These are phyloP conservation scores for Naganishia sp. DNA, from an alignment of 1,284 basidiomycete species.

Conservation along the genomic window DNA sequence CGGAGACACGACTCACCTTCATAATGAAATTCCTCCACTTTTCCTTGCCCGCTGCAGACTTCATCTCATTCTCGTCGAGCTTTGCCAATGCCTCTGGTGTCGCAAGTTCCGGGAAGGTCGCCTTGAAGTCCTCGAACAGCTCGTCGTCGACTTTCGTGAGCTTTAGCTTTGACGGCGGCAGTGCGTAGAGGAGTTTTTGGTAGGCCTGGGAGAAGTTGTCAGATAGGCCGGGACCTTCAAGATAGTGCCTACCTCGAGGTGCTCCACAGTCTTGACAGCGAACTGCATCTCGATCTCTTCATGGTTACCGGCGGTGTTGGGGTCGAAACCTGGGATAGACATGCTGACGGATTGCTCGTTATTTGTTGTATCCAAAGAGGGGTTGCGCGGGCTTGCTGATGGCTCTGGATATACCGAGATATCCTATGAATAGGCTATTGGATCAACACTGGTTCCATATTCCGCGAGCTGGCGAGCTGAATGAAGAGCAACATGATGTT, in stretches of 20 bases:
- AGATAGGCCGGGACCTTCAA: not conserved
- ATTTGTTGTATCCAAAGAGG: too few species aligned
- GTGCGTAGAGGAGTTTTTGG: conserved; percentile 88
- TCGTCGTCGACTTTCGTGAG: conserved; percentile 89
- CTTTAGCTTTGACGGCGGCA: conserved; percentile 72
- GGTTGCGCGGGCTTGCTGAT: too few species aligned
- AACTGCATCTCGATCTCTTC: conserved; percentile 98
- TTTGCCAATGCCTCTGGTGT: conserved; percentile 63
- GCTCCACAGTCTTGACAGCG: conserved; percentile 94
- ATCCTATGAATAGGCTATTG: too few species aligned
- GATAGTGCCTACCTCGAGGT: conserved; percentile 70
- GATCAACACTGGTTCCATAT: not conserved
- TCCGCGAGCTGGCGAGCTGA: not conserved
- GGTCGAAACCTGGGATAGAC: conserved; percentile 64
- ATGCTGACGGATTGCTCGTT: conserved; percentile 18
- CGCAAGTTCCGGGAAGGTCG: conserved; percentile 80
- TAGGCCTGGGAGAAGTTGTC: conserved; percentile 67
- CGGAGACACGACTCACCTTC: conserved; percentile 58
- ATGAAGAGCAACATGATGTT: not conserved
- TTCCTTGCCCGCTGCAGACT: conserved; percentile 85
- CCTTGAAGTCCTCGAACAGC: conserved; percentile 76
- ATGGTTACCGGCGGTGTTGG: conserved; percentile 82
- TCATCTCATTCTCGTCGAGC: conserved; percentile 93
- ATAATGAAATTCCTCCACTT: conserved; percentile 89
- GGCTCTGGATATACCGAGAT: too few species aligned